Conservation (phyloP, 176 grass and related monocot genomes). For the Oryza brachyantha region DNA sequence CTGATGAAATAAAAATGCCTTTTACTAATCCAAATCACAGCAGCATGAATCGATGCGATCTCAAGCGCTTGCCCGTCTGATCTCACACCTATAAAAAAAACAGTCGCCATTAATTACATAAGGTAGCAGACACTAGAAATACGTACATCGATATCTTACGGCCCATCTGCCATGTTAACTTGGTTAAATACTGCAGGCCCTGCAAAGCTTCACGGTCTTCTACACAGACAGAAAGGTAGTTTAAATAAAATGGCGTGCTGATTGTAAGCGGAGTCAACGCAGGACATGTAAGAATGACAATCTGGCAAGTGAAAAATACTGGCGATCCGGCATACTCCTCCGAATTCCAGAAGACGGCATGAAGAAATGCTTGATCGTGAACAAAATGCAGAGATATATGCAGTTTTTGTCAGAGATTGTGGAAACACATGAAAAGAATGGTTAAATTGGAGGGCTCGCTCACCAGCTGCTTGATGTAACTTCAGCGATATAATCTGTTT, state of each 20-base stretch:
- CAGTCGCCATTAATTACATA: slow-evolving; percentile 26
- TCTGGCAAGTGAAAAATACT: not conserved
- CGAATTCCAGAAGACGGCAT: not conserved
- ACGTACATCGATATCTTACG: not conserved
- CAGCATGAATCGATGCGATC: slow-evolving; percentile 30
- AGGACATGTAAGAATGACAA: not conserved
- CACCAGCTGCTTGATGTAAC: not conserved
- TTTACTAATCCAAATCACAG: slow-evolving; percentile 11
- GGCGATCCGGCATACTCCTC: not conserved
- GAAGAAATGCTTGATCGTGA: slow-evolving; percentile 9
- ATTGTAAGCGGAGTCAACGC: not conserved
- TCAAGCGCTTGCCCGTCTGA: not conserved
- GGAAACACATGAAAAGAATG: not conserved
- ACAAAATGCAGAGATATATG: slow-evolving; percentile 2
- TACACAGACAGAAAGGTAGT: not conserved
- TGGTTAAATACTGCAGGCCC: not conserved
- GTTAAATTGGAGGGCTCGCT: not conserved
- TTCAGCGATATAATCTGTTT: slow-evolving; percentile 2
- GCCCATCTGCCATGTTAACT: slow-evolving; percentile 8
- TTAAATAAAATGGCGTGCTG: not conserved
- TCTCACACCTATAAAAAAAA: not conserved
- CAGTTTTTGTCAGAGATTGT: not conserved
- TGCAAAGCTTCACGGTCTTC: slow-evolving; percentile 16
- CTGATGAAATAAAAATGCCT: not conserved
- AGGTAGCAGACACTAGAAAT: not conserved